phyloP scores from a whole-genome alignment of 106 monocot species.

The Amphibolis antarctica region DNA sequence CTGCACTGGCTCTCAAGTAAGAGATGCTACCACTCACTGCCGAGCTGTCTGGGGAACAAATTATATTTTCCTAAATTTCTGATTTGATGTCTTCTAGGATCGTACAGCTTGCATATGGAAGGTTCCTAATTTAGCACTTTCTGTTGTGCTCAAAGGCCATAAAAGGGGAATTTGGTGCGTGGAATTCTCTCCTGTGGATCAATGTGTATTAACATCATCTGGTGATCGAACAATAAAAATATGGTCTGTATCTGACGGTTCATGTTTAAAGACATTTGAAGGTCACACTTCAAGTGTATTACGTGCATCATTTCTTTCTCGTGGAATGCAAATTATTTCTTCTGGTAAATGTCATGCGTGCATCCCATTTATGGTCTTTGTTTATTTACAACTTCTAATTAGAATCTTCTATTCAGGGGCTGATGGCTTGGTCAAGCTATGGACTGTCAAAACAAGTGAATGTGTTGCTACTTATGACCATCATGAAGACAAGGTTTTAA shows the following conservation, averaged over 20 bases:
- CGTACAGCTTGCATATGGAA: constrained; percentile 84
- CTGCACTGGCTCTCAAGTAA: constrained; percentile 95
- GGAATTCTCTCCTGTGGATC: constrained; percentile 93
- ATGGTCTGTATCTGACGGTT: constrained; percentile 83
- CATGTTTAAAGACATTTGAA: constrained; percentile 93
- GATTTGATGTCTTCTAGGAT: constrained; percentile 35
- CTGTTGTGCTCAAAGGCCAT: constrained; percentile 62
- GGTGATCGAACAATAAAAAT: constrained; percentile 92
- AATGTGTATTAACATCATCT: constrained; percentile 85
- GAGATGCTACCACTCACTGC: background rate
- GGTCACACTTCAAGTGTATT: constrained; percentile 85
- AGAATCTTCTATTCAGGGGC: constrained; percentile 40
- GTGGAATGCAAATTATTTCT: constrained; percentile 81
- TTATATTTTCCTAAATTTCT: background rate
- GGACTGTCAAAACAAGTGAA: constrained; percentile 80
- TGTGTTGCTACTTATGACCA: constrained; percentile 94
- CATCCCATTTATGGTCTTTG: background rate
- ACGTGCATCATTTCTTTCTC: constrained; percentile 72
- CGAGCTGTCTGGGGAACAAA: background rate
- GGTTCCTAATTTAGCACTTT: constrained; percentile 66
- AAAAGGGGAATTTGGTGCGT: constrained; percentile 97
- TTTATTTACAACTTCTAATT: constrained; percentile 1
- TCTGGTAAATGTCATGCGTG: constrained; percentile 34
- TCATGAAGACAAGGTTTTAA: constrained; percentile 66
- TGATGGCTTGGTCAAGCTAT: constrained; percentile 94